Evolutionary conservation across 2,329 filamentous ascomycete genomes (phyloP).

Genomic region (Ceratocystis harringtonii): DNA sequence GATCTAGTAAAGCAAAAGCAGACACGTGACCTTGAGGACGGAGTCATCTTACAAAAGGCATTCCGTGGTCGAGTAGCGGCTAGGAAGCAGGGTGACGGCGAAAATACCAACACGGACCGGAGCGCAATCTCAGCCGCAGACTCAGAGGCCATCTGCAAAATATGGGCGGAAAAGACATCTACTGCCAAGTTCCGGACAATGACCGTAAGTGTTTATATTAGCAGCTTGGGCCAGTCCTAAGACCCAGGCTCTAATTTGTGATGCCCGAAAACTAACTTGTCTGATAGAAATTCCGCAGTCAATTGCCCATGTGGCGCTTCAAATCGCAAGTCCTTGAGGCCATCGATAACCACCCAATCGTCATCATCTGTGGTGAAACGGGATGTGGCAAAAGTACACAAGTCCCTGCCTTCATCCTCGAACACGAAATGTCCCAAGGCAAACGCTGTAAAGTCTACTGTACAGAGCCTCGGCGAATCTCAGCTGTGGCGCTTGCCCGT

Average conservation of each 20-base stretch:
- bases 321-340: slow-evolving; percentile 60
- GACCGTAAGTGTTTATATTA: slow-evolving; percentile 37
- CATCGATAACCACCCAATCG: slow-evolving; percentile 66
- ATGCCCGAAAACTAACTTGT: slow-evolving; percentile 9
- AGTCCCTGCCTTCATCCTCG: slow-evolving; percentile 83
- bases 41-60: slow-evolving; percentile 60
- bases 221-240: too few species aligned
- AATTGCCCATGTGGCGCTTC: slow-evolving; percentile 81
- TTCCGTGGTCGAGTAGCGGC: slow-evolving; percentile 47
- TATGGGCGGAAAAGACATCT: slow-evolving; percentile 44
- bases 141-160: slow-evolving; percentile 38
- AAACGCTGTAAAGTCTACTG: slow-evolving; percentile 84
- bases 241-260: too few species aligned
- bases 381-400: slow-evolving; percentile 97
- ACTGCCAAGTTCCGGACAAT: slow-evolving; percentile 58
- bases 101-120: slow-evolving; percentile 32
- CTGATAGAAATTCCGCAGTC: slow-evolving; percentile 46
- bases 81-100: slow-evolving; percentile 32
- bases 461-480: slow-evolving; percentile 89
- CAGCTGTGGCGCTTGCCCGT: slow-evolving; percentile 81
- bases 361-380: slow-evolving; percentile 92
- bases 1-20: slow-evolving; percentile 52
- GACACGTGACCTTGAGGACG: slow-evolving; percentile 56
- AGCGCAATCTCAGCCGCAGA: slow-evolving; percentile 27
- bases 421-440: slow-evolving; percentile 70